Conservation (phyloP, 2,329 filamentous ascomycete species). For the Trichoderma brevicompactum region DNA sequence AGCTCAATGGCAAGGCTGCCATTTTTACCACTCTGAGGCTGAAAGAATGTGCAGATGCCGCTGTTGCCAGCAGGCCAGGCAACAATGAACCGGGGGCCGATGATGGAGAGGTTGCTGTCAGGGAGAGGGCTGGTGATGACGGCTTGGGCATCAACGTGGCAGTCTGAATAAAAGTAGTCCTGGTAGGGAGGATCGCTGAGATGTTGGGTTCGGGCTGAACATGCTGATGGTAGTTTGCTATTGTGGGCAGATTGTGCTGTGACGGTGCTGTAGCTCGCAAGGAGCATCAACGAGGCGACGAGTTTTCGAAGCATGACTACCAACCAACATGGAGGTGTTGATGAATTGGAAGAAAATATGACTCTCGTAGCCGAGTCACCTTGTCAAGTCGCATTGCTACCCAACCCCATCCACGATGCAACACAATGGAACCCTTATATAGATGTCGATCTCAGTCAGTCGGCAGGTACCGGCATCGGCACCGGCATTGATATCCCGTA, state of each 20-base stretch:
- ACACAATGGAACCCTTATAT: not conserved
- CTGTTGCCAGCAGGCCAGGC: constrained; percentile 71
- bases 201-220: constrained; percentile 31
- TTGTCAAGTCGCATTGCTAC: too few species aligned
- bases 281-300: not conserved
- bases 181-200: constrained; percentile 63
- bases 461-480: not conserved
- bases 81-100: constrained; percentile 61
- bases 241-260: not conserved
- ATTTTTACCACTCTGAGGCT: constrained; percentile 56
- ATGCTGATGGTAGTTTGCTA: not conserved
- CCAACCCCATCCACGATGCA: not conserved
- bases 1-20: constrained; percentile 58
- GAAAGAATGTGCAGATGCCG: constrained; percentile 61
- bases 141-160: constrained; percentile 61
- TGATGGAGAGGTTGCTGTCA: constrained; percentile 57
- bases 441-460: not conserved
- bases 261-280: not conserved
- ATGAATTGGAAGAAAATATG: not conserved
- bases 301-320: not conserved
- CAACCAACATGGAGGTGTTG: too few species aligned
- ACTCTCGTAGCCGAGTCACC: not conserved
- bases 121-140: constrained; percentile 62
- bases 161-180: constrained; percentile 70
- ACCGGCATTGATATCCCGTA: not conserved